Base-by-base conservation (phyloP, 2,329 filamentous ascomycete genomes). In the Fusarium acutatum region DNA sequence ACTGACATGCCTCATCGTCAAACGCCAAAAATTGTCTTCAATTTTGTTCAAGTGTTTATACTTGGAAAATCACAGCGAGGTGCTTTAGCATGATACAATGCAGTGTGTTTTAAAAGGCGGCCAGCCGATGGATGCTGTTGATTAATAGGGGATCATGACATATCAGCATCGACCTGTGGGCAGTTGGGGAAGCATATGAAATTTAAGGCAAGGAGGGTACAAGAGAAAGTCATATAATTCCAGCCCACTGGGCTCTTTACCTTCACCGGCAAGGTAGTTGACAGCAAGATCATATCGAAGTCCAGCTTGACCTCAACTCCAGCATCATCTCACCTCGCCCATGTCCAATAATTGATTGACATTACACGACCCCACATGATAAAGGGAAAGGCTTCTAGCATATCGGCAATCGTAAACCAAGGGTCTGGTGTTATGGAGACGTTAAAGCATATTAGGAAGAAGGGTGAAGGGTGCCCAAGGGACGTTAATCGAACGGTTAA, bases 331-430 rank as follows among this genome's bases (percentile, higher is more conserved):
- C 34, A n/a, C 18, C 15, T 67, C 28, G n/a, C 11, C 22, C 22
- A 26, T 61, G 64, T 30, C 14, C 44, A 22, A 28, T 13, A 32
- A 30, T 50, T 53, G 40, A 61, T 35, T 30, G 20, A 37, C 40
- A 64, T 63, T 63, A 60, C 38, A 38, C 49, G 49, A 41, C 30
- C 24, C 59, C 64, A 61, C 26, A 26, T 15, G 26, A 18, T 17
- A 58, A 26, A 44, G 6, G n/a, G 38, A 44, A 41, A 22, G 38
- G 40, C 34, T 57, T 15, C 26, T 35, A 38, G 26, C 20, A 54
- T 24, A 41, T 43, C 65, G 60, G 69, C 30, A 70, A 72, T 70
- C 43, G 60, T 70, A 47, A 22, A 47, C 38, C 43, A 60, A 43
- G 14, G 40, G 37, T 18, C 50, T 46, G 49, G 34, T 37, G n/a